Percentiles rank a stretch among this genome's conserved stretches.
These are phyloP conservation scores for Botryosphaeria dothidea DNA, from an alignment of 2,329 filamentous ascomycete genomes.

Conservation along the genomic window DNA sequence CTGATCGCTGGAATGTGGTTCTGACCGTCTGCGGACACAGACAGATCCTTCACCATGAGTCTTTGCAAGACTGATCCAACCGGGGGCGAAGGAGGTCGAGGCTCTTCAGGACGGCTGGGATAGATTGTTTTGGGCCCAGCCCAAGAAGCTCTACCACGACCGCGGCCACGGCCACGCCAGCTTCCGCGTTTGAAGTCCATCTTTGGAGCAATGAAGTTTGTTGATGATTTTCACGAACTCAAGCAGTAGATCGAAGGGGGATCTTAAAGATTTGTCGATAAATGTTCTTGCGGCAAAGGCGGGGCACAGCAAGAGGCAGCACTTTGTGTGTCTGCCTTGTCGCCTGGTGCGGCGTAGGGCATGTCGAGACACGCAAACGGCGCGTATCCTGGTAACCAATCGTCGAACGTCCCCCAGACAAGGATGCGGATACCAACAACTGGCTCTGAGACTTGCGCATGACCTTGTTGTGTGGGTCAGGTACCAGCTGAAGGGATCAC, in stretches of 20 bases:
- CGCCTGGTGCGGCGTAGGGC: background rate
- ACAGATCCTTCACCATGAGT: constrained; percentile 22
- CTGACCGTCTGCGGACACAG: background rate
- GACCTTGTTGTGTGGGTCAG: no score
- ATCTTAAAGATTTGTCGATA: background rate
- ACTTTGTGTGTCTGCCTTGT: background rate
- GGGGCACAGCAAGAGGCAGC: background rate
- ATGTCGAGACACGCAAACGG: background rate
- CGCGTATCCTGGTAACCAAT: background rate
- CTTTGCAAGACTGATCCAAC: constrained; percentile 31
- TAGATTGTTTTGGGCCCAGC: background rate
- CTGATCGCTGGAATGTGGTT: constrained; percentile 33
- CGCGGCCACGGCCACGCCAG: constrained; percentile 28
- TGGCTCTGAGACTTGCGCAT: no score
- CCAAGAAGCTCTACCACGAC: constrained; percentile 24
- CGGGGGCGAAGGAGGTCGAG: constrained; percentile 25
- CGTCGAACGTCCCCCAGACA: background rate
- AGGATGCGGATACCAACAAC: background rate
- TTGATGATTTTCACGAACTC: no score
- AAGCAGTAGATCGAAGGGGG: no score
- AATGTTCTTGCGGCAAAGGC: background rate
- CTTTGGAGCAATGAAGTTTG: background rate
- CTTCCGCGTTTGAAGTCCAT: constrained; percentile 22
- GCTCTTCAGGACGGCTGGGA: background rate
- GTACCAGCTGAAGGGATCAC: no score